These are phyloP conservation scores for Nicotiana rustica DNA, from an alignment of 305 asterid genomes.

Conservation along the genomic window DNA sequence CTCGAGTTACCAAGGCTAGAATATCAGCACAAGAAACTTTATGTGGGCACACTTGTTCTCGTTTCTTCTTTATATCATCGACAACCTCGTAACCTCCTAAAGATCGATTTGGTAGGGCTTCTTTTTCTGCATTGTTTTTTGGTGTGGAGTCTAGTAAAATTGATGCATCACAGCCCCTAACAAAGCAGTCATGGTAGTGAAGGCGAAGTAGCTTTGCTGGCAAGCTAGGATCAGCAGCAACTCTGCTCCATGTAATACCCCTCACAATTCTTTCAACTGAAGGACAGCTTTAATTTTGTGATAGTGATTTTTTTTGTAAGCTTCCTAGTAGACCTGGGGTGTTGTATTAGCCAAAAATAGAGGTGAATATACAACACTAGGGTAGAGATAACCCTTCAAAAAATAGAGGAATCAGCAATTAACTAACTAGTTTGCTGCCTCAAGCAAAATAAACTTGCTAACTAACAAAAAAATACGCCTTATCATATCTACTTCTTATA, in stretches of 20 bases:
- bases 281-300: conserved; percentile 41
- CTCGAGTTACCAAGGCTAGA: conserved; percentile 51
- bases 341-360: too few relatives aligned
- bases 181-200: conserved; percentile 60
- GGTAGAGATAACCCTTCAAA: too few relatives aligned
- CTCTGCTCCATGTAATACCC: conserved; percentile 47
- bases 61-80: conserved; percentile 47
- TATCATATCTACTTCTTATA: too few relatives aligned
- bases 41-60: conserved; percentile 49
- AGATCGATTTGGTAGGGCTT: conserved; percentile 46
- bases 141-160: conserved; percentile 45
- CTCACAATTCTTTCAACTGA: conserved; percentile 47
- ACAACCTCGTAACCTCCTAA: conserved; percentile 49
- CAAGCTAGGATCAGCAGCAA: conserved; percentile 45
- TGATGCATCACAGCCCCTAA: conserved; percentile 60
- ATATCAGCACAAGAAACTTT: conserved; percentile 59
- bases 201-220: conserved; percentile 52
- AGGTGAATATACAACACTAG: too few relatives aligned
- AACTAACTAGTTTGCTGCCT: too few relatives aligned
- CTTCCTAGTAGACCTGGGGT: too few relatives aligned
- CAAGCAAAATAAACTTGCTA: too few relatives aligned
- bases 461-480: too few relatives aligned
- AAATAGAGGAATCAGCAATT: too few relatives aligned
- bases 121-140: conserved; percentile 46
- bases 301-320: not conserved